Percentiles rank a stretch among this genome's conserved stretches.
phyloP scores from a whole-genome alignment of 2,329 filamentous ascomycete genomes.

The Falciphora oryzae region DNA sequence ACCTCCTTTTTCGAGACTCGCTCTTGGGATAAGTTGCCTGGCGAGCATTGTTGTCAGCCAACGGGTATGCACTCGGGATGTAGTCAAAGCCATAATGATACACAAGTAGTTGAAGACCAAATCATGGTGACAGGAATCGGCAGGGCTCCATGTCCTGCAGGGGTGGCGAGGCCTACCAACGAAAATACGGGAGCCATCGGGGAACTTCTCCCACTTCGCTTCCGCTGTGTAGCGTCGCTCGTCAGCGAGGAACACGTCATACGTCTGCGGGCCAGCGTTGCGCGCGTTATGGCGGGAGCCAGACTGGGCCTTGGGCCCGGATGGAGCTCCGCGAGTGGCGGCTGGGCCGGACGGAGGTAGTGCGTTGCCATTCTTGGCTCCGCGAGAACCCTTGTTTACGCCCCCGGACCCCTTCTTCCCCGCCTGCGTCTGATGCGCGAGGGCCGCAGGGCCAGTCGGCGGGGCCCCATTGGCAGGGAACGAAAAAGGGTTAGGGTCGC shows the following conservation, averaged over 20 bases:
- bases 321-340: slow-evolving; percentile 17
- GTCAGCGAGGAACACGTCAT: slow-evolving; percentile 66
- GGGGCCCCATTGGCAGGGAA: not conserved
- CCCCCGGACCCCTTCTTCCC: not conserved
- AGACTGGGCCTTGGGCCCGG: slow-evolving; percentile 16
- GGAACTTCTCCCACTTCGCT: slow-evolving; percentile 76
- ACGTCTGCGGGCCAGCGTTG: slow-evolving; percentile 54
- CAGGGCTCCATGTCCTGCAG: slow-evolving; percentile 65
- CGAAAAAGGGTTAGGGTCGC: not conserved
- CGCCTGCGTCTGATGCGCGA: not conserved
- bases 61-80: not conserved
- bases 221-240: slow-evolving; percentile 72
- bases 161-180: slow-evolving; percentile 79
- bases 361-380: not conserved
- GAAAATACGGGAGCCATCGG: slow-evolving; percentile 70
- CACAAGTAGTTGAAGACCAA: slow-evolving; percentile 18
- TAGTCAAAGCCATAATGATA: slow-evolving; percentile 14
- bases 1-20: slow-evolving; percentile 90
- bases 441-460: not conserved
- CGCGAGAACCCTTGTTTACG: not conserved
- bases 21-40: slow-evolving; percentile 89
- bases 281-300: slow-evolving; percentile 11
- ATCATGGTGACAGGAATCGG: slow-evolving; percentile 12
- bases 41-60: slow-evolving; percentile 32
- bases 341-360: slow-evolving; percentile 13